Conservation (phyloP, 2,329 filamentous ascomycete species). For the Penicillium sp. region DNA sequence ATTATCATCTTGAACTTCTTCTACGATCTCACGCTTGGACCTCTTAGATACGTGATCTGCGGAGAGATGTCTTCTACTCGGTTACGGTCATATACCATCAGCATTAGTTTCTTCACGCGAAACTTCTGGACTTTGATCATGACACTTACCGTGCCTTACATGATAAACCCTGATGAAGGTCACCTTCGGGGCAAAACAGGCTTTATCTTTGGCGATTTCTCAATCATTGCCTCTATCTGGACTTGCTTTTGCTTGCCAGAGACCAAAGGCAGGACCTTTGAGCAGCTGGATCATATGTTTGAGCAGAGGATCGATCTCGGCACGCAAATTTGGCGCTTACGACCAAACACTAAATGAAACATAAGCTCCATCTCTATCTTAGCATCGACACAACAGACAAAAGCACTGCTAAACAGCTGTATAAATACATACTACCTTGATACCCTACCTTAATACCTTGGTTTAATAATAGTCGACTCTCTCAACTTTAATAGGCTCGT, state of each 20-base stretch:
- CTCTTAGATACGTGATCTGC: conserved; percentile 8
- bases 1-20: conserved; percentile 11
- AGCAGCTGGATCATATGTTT: conserved; percentile 15
- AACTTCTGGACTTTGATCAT: conserved; percentile 5
- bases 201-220: conserved; percentile 28
- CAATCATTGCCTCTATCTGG: conserved; percentile 8
- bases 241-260: conserved; percentile 25
- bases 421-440: neutral
- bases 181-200: conserved; percentile 30
- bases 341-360: neutral
- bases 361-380: neutral
- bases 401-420: neutral
- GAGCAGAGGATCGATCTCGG: neutral
- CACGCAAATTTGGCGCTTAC: neutral
- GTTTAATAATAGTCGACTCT: neutral
- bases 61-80: conserved; percentile 10
- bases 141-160: conserved; percentile 6
- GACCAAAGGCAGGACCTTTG: conserved; percentile 21
- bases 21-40: conserved; percentile 9
- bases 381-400: neutral
- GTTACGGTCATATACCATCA: conserved; percentile 3
- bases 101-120: conserved; percentile 4
- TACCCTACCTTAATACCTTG: too few species aligned
- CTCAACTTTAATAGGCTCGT: neutral
- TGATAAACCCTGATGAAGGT: conserved; percentile 20